Evolutionary conservation across 306 rosid species (phyloP).

Genomic region (Elaeagnus macrophylla): DNA sequence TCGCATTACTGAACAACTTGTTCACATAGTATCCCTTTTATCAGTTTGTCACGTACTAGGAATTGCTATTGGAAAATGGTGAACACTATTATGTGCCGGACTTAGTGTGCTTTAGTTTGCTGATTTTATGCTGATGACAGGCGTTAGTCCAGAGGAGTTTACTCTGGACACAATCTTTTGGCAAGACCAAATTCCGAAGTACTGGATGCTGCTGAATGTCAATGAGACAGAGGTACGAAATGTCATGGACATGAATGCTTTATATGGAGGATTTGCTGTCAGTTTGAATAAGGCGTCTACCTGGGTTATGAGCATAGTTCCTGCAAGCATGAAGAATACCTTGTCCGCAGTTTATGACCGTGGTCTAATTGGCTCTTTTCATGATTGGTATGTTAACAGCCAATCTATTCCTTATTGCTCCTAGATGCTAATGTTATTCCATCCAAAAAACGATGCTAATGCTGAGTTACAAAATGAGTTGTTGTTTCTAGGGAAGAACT

Average conservation of each 20-base stretch:
- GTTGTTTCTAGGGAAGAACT: not conserved
- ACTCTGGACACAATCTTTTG: slow-evolving; percentile 50
- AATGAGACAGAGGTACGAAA: slow-evolving; percentile 59
- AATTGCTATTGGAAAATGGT: too few relatives aligned
- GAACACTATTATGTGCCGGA: too few relatives aligned
- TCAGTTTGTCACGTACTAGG: too few relatives aligned
- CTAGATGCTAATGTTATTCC: not conserved
- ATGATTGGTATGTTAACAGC: slow-evolving; percentile 60
- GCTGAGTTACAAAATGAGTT: not conserved
- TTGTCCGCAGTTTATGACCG: slow-evolving; percentile 73
- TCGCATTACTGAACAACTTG: too few relatives aligned
- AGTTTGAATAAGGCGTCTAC: slow-evolving; percentile 51
- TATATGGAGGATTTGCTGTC: slow-evolving; percentile 70
- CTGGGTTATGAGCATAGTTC: slow-evolving; percentile 90
- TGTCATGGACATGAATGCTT: slow-evolving; percentile 89
- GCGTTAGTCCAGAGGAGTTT: slow-evolving; percentile 54
- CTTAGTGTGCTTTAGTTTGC: not conserved
- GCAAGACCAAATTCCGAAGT: slow-evolving; percentile 59
- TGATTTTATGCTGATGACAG: slow-evolving; percentile 27
- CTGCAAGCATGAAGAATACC: slow-evolving; percentile 61
- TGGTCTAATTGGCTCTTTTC: slow-evolving; percentile 71
- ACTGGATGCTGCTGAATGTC: slow-evolving; percentile 66
- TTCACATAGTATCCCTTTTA: too few relatives aligned
- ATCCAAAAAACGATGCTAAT: too few relatives aligned
- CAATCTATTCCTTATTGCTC: not conserved